Base-by-base conservation (phyloP, 2,329 filamentous ascomycete genomes). In the Ophiostoma novo-ulmi region DNA sequence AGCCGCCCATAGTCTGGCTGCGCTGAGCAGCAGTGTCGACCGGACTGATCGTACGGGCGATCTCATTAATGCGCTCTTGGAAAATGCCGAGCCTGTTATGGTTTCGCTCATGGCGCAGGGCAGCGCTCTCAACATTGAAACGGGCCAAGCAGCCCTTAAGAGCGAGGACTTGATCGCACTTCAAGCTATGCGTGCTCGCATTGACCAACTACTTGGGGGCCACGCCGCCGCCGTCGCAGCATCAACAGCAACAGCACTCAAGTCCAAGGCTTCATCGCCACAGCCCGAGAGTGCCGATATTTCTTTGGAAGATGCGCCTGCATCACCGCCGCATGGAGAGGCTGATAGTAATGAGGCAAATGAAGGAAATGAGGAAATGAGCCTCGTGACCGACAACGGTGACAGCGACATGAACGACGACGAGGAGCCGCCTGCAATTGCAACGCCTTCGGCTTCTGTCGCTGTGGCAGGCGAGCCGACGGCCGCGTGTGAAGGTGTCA, bases 31-130 rank as follows among this genome's bases (percentile, higher is more conserved):
- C 3, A 17, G 58, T 14, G 70, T 5, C 5, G 74, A 74, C 39
- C 71, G 69, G 63, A 73, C 82, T 2, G 74, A 75, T 39, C 71
- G 70, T 65, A 73, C 82, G 70, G 82, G 83, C 74, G 81, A 83
- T 73, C 83, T 92, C 71, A 82, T 89, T 69, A 82, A 86, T 72
- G 83, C 86, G 69, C 82, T 92, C 73, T 82, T 91, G 74, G 89
- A 81, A 38, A 75, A 81, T 70, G 83, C 84, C 31, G 82, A 83
- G 69, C 79, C 81, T 1, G 76, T 75, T 38, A 75, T 84, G n/a
- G 74, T 87, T 35, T 77, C 82, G 10, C 74, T 86, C 69, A 85
- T 87, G 76, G 81, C 84, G n/a, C 81, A 80, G 61, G 80, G 80
- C 68, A 82, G 82, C 74, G 78, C 82, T 1, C 75, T 80, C 58